These are phyloP conservation scores for Aphanomyces stellatus DNA, from an alignment of 352 stramenopile genomes.

Conservation along the genomic window DNA sequence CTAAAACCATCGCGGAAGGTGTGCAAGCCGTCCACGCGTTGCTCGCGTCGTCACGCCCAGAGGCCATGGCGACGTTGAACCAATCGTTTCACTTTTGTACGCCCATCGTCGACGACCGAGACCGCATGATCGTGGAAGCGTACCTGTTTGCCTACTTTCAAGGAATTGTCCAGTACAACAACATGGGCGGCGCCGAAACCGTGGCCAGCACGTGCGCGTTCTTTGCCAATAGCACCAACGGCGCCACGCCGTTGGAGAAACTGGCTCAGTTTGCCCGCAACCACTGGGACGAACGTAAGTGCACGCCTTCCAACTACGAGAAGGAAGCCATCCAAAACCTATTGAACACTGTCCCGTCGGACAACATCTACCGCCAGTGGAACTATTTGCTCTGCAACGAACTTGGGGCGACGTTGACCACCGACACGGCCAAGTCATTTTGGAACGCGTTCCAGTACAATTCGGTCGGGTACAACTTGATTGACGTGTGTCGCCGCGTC, in stretches of 20 bases:
- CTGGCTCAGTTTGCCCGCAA: background rate
- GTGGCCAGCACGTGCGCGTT: background rate
- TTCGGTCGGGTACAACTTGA: background rate
- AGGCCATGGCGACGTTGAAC: slow-evolving; percentile 9
- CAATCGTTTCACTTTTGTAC: slow-evolving; percentile 6
- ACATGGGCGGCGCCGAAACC: background rate
- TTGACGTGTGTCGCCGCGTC: background rate
- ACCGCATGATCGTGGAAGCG: slow-evolving; percentile 14
- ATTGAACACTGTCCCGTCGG: slow-evolving; percentile 63
- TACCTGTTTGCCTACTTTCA: background rate
- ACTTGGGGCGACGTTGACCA: slow-evolving; percentile 84
- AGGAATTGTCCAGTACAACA: slow-evolving; percentile 6
- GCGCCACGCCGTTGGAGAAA: slow-evolving; percentile 10
- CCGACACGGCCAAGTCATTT: slow-evolving; percentile 4
- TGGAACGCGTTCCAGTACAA: slow-evolving; percentile 49
- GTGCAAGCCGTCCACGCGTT: slow-evolving; percentile 25
- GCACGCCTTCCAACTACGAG: too few species aligned
- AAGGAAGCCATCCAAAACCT: too few species aligned
- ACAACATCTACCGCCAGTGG: slow-evolving; percentile 30
- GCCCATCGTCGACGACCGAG: background rate
- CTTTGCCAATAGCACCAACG: background rate
- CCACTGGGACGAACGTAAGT: slow-evolving; percentile 38
- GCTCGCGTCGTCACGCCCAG: background rate
- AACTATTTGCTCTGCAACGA: slow-evolving; percentile 54
- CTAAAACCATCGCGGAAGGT: slow-evolving; percentile 47